Evolutionary conservation across 495 filamentous ascomycete species (phyloP).

Genomic region (Penicillium paradoxum): DNA sequence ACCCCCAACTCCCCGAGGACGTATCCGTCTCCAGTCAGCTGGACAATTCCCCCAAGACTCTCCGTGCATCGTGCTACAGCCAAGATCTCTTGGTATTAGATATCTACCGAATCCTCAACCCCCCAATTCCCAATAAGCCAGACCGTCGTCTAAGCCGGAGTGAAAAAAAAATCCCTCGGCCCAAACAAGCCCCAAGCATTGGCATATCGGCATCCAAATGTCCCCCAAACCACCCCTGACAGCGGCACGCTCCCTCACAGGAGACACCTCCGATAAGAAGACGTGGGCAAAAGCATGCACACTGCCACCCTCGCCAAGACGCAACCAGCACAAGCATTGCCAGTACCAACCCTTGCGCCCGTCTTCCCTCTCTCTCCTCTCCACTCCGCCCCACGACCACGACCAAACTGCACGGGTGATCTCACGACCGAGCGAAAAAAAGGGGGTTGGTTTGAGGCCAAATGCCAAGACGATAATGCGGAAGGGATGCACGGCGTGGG

Average conservation of each 20-base stretch:
- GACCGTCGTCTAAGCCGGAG: background rate
- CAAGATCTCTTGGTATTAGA: constrained; percentile 1
- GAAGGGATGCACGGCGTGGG: constrained; percentile 31
- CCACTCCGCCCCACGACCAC: constrained; percentile 15
- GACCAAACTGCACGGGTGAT: background rate
- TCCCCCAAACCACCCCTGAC: background rate
- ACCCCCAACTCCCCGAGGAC: background rate
- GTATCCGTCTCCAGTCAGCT: background rate
- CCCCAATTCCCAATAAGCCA: background rate
- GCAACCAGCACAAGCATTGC: constrained; percentile 7
- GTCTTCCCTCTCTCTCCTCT: constrained; percentile 6
- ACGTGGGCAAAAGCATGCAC: constrained; percentile 3
- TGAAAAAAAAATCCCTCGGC: background rate
- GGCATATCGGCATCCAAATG: background rate
- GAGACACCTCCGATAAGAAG: background rate
- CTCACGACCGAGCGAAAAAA: background rate
- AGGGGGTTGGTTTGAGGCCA: constrained; percentile 4
- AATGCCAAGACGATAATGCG: constrained; percentile 30
- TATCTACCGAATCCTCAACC: background rate
- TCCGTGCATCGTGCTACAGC: constrained; percentile 2
- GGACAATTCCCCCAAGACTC: background rate
- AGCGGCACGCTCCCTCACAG: background rate
- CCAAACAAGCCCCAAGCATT: background rate
- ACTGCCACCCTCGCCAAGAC: constrained; percentile 21
- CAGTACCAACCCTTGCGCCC: constrained; percentile 13